These are phyloP conservation scores for Candida incommunis DNA, from an alignment of 805 yeast species.

Conservation along the genomic window DNA sequence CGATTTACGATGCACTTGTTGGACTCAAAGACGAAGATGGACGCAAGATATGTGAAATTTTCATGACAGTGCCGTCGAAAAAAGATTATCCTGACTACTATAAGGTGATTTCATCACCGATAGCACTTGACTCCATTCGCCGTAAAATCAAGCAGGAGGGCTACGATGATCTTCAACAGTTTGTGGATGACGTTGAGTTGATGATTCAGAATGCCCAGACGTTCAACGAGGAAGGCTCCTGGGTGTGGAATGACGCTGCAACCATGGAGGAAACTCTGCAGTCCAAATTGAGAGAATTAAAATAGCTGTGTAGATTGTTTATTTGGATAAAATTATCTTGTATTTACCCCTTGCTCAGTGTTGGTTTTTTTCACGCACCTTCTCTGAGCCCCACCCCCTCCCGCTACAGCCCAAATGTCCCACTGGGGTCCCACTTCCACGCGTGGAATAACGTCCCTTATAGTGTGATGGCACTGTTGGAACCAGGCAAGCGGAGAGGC, in stretches of 20 bases:
- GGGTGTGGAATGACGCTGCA: constrained; percentile 46
- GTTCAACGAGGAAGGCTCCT: constrained; percentile 55
- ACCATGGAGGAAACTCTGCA: constrained; percentile 3
- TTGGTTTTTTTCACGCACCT: not conserved
- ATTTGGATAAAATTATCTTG: too few species aligned
- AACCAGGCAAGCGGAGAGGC: too few species aligned
- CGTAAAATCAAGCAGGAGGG: constrained; percentile 28
- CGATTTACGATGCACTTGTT: constrained; percentile 7
- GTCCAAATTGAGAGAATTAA: not conserved
- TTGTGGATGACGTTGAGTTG: constrained; percentile 34
- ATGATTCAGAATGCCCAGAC: constrained; percentile 58
- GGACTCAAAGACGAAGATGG: constrained; percentile 28
- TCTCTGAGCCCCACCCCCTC: not conserved
- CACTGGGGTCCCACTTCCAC: not conserved
- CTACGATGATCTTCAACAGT: constrained; percentile 29
- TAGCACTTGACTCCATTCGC: constrained; percentile 40
- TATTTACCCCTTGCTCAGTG: not conserved
- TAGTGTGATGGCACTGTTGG: too few species aligned
- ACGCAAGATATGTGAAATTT: constrained; percentile 33
- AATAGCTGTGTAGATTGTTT: not conserved
- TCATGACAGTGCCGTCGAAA: constrained; percentile 57
- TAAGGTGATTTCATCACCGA: constrained; percentile 42
- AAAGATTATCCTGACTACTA: constrained; percentile 79
- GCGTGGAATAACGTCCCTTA: too few species aligned
- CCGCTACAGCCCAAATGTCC: not conserved